Percentiles rank a stretch among this genome's conserved stretches.
Conservation (phyloP, 2,329 filamentous ascomycete species). For the Orbilia oligospora region DNA sequence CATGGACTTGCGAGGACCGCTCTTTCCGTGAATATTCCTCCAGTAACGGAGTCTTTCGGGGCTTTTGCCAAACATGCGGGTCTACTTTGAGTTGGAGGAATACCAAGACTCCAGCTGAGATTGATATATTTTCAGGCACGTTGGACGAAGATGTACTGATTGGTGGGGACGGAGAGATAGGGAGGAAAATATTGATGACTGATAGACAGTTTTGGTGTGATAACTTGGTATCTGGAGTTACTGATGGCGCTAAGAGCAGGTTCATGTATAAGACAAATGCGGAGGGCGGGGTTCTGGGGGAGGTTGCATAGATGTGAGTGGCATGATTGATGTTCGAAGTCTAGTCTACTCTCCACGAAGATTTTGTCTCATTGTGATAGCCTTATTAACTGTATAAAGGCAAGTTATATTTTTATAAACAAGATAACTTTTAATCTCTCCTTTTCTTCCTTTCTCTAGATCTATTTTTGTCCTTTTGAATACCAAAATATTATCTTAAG, state of each 20-base stretch:
- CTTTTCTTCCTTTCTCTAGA: too few species aligned
- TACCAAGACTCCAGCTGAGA: conserved; percentile 36
- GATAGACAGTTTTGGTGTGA: conserved; percentile 68
- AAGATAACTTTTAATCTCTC: too few species aligned
- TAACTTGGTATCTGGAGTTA: conserved; percentile 71
- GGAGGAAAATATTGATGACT: conserved; percentile 67
- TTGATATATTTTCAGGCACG: conserved; percentile 62
- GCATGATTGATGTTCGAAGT: neutral
- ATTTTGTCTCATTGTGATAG: neutral
- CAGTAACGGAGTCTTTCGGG: conserved; percentile 68
- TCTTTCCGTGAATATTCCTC: conserved; percentile 67
- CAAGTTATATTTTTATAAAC: too few species aligned
- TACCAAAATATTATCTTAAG: too few species aligned
- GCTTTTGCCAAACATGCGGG: conserved; percentile 71
- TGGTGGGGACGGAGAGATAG: conserved; percentile 65
- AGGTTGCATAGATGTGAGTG: neutral
- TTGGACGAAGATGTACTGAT: conserved; percentile 64
- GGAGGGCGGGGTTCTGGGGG: conserved; percentile 32
- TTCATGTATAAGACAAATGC: conserved; percentile 50
- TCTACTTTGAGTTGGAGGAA: conserved; percentile 70
- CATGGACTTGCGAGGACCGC: conserved; percentile 65
- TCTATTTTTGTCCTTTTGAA: too few species aligned
- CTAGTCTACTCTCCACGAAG: neutral
- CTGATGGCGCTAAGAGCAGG: conserved; percentile 66
- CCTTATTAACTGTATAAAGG: too few species aligned